phyloP scores from a whole-genome alignment of 768 basidiomycete species.

The Termitomyces sp. region DNA sequence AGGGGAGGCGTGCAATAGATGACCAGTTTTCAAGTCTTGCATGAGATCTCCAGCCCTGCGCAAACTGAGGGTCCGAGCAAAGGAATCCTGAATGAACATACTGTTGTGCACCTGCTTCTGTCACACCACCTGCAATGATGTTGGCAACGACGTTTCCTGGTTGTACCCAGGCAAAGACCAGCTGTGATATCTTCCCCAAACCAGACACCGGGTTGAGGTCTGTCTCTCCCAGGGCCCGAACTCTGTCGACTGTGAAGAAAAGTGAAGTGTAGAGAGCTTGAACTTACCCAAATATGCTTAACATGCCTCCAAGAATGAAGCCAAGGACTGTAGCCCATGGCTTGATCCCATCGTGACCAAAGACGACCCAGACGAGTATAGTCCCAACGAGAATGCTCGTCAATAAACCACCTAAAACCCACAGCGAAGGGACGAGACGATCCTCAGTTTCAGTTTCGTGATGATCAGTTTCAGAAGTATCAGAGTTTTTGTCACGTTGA shows the following conservation, averaged over 20 bases:
- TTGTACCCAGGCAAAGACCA: slow-evolving; percentile 92
- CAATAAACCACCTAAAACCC: slow-evolving; percentile 71
- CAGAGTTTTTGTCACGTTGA: slow-evolving; percentile 19
- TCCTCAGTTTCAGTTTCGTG: slow-evolving; percentile 76
- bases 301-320: slow-evolving; percentile 74
- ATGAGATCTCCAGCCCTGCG: slow-evolving; percentile 91
- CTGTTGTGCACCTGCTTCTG: slow-evolving; percentile 94
- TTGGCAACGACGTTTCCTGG: slow-evolving; percentile 97
- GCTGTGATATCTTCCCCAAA: slow-evolving; percentile 90
- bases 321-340: slow-evolving; percentile 93
- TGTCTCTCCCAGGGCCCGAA: slow-evolving; percentile 93
- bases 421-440: slow-evolving; percentile 73
- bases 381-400: slow-evolving; percentile 68
- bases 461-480: slow-evolving; percentile 32
- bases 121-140: slow-evolving; percentile 95
- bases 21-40: slow-evolving; percentile 98
- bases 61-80: slow-evolving; percentile 3
- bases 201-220: slow-evolving; percentile 93
- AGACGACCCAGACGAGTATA: slow-evolving; percentile 80
- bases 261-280: not conserved
- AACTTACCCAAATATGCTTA: slow-evolving; percentile 84
- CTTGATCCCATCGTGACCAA: slow-evolving; percentile 88
- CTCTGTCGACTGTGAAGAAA: slow-evolving; percentile 38
- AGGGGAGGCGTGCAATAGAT: slow-evolving; percentile 88
- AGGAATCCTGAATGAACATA: slow-evolving; percentile 29